Percentiles rank a stretch among this genome's conserved stretches.
phyloP scores from a whole-genome alignment of 768 basidiomycete genomes.

The Amylocystis lapponica region DNA sequence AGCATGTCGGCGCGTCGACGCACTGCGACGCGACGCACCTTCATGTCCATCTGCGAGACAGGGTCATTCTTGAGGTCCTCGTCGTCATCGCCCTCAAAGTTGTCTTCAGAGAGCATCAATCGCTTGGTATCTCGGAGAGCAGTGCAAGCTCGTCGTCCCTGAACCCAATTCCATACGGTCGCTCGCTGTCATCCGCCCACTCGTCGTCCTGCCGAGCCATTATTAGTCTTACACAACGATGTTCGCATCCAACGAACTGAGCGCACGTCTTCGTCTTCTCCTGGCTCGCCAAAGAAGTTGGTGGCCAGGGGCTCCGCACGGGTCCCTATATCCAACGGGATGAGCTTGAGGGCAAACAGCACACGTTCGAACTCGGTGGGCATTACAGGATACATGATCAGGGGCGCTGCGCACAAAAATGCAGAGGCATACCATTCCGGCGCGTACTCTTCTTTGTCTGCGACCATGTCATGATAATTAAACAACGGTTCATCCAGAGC shows the following conservation, averaged over 20 bases:
- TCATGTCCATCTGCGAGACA: slow-evolving; percentile 81
- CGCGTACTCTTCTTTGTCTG: slow-evolving; percentile 77
- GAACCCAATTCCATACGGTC: slow-evolving; percentile 35
- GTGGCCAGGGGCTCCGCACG: slow-evolving; percentile 49
- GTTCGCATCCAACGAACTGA: too few relatives aligned
- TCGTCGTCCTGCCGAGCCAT: slow-evolving; percentile 77
- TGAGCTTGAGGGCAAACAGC: slow-evolving; percentile 86
- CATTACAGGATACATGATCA: slow-evolving; percentile 34
- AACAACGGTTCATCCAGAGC: neutral
- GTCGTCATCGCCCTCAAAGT: slow-evolving; percentile 70
- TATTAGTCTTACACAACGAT: neutral
- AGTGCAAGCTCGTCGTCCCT: slow-evolving; percentile 78
- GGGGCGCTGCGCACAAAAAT: slow-evolving; percentile 1
- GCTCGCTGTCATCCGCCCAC: slow-evolving; percentile 76
- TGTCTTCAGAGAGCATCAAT: slow-evolving; percentile 67
- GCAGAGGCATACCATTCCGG: slow-evolving; percentile 8
- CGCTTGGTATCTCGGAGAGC: slow-evolving; percentile 78
- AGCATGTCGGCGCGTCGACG: neutral
- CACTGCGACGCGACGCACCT: slow-evolving; percentile 31
- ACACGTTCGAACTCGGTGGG: slow-evolving; percentile 85
- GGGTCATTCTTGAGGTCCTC: slow-evolving; percentile 87
- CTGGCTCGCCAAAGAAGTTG: too few relatives aligned
- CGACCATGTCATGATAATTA: slow-evolving; percentile 98
- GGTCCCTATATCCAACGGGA: slow-evolving; percentile 78
- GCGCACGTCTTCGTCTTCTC: neutral